phyloP scores from a whole-genome alignment of 2,329 filamentous ascomycete genomes.

The Beauveria bassiana region DNA sequence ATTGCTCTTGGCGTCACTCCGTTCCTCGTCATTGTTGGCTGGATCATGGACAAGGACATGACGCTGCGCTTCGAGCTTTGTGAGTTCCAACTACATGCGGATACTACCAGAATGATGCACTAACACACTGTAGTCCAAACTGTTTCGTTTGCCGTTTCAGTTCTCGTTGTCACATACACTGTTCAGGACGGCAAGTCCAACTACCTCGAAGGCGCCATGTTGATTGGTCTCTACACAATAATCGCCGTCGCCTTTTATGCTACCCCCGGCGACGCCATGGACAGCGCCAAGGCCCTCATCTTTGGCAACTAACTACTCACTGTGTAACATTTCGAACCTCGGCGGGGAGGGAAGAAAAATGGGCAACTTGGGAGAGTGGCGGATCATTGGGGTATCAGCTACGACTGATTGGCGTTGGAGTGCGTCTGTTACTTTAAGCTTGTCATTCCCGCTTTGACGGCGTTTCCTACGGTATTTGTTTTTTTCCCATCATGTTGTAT shows the following conservation, averaged over 20 bases:
- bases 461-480: background rate
- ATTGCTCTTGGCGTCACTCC: slow-evolving; percentile 77
- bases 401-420: background rate
- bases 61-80: slow-evolving; percentile 68
- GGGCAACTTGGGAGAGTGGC: background rate
- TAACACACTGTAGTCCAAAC: slow-evolving; percentile 50
- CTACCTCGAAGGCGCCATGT: slow-evolving; percentile 74
- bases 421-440: background rate
- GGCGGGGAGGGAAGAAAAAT: background rate
- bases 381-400: background rate
- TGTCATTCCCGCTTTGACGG: background rate
- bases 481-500: background rate
- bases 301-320: background rate
- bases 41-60: slow-evolving; percentile 67
- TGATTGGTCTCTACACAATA: slow-evolving; percentile 46
- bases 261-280: slow-evolving; percentile 41
- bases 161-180: slow-evolving; percentile 66
- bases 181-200: slow-evolving; percentile 79
- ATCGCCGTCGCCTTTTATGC: slow-evolving; percentile 55
- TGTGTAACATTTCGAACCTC: background rate
- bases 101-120: background rate
- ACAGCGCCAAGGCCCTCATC: slow-evolving; percentile 21
- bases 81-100: slow-evolving; percentile 18
- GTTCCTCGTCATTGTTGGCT: slow-evolving; percentile 71
- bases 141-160: slow-evolving; percentile 67